Percentiles rank a stretch among this genome's conserved stretches.
phyloP scores from a whole-genome alignment of 371 early-diverging fungal species.

The Lichtheimia hyalospora region DNA sequence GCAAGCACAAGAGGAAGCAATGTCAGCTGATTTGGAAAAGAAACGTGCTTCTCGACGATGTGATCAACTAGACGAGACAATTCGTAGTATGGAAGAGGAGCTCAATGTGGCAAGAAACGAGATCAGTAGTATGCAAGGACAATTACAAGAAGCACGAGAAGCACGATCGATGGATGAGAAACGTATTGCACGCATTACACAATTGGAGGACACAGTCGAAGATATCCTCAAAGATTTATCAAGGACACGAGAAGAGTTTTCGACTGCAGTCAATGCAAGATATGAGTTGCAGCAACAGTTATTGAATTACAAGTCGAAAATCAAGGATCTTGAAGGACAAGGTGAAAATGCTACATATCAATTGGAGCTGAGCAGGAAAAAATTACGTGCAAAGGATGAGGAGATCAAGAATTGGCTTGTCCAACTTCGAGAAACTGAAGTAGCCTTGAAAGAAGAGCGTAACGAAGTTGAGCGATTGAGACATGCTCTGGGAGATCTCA shows the following conservation, averaged over 20 bases:
- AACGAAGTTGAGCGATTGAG: background rate
- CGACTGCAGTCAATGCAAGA: background rate
- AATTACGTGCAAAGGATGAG: constrained; percentile 1
- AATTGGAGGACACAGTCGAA: background rate
- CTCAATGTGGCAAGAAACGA: background rate
- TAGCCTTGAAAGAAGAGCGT: background rate
- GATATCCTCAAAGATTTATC: background rate
- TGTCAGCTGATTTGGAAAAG: too few relatives aligned
- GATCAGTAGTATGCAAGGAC: background rate
- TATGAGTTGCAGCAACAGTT: too few relatives aligned
- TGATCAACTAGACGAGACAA: background rate
- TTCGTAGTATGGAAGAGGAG: background rate
- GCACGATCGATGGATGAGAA: background rate
- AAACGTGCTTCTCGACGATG: too few relatives aligned
- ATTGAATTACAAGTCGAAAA: background rate
- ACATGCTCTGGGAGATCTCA: background rate
- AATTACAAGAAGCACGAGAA: background rate
- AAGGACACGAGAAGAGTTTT: background rate
- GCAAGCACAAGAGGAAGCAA: background rate
- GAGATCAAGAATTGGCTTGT: constrained; percentile 11
- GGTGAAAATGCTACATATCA: background rate
- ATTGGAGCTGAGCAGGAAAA: background rate
- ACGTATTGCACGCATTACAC: background rate
- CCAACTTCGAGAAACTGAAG: background rate
- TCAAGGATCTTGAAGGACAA: background rate